These are phyloP conservation scores for Eucalyptus leucophloia DNA, from an alignment of 345 rosid species.

Conservation along the genomic window DNA sequence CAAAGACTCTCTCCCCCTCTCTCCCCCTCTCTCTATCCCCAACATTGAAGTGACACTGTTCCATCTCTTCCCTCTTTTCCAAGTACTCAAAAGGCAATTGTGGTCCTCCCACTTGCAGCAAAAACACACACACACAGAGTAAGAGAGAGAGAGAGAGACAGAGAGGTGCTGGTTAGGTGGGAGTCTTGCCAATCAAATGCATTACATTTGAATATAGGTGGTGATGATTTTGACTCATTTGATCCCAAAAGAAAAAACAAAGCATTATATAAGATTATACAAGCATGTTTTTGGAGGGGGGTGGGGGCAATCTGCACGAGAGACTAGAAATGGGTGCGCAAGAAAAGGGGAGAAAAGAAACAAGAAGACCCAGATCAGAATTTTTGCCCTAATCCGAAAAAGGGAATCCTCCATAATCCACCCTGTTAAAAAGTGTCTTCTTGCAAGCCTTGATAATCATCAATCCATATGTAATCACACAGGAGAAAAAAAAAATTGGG, in stretches of 20 bases:
- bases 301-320: background rate
- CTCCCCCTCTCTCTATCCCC: background rate
- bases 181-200: background rate
- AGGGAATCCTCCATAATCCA: background rate
- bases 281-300: background rate
- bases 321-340: background rate
- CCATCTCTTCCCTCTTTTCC: background rate
- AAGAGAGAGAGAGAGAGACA: background rate
- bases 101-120: background rate
- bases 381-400: background rate
- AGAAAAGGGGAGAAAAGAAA: background rate
- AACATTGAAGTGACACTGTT: background rate
- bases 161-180: slow-evolving; percentile 17
- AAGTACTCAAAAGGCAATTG: background rate
- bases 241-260: background rate
- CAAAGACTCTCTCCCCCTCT: background rate
- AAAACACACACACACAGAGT: background rate
- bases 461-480: slow-evolving; percentile 16
- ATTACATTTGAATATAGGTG: background rate
- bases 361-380: background rate
- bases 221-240: background rate
- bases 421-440: background rate
- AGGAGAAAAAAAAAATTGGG: slow-evolving; percentile 6
- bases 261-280: background rate
- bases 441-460: background rate